Evolutionary conservation across 805 yeast genomes (phyloP).

Genomic region (Schwanniomyces sp.): DNA sequence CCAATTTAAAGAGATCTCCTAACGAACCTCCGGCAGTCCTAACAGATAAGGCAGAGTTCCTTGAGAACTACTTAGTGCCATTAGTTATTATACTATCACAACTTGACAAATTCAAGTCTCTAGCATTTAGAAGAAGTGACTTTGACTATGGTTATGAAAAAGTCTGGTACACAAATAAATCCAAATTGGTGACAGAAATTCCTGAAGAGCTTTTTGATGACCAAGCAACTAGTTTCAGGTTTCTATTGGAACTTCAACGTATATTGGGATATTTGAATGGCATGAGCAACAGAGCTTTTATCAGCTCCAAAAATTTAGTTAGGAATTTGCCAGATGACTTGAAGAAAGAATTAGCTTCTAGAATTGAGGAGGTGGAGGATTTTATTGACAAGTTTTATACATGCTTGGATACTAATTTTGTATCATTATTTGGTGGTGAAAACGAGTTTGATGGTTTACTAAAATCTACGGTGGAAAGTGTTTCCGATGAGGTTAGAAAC

Average conservation of each 20-base stretch:
- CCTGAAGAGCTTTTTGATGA: slow-evolving; percentile 6
- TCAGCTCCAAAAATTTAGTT: slow-evolving; percentile 17
- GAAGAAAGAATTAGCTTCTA: slow-evolving; percentile 9
- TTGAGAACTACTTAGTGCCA: slow-evolving; percentile 29
- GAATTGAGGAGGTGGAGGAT: slow-evolving; percentile 19
- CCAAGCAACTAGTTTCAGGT: slow-evolving; percentile 6
- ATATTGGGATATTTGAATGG: slow-evolving; percentile 18
- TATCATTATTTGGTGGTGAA: slow-evolving; percentile 6
- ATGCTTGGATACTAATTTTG: slow-evolving; percentile 1
- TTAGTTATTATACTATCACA: slow-evolving; percentile 27
- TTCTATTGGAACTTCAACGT: slow-evolving; percentile 23
- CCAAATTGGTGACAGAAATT: slow-evolving; percentile 4
- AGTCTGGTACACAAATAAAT: slow-evolving; percentile 16
- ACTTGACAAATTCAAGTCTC: slow-evolving; percentile 16
- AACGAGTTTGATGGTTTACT: slow-evolving; percentile 16
- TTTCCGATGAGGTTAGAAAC: slow-evolving; percentile 21
- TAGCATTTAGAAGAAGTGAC: slow-evolving; percentile 10
- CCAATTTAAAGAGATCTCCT: not conserved
- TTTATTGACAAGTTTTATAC: slow-evolving; percentile 8
- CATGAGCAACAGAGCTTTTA: slow-evolving; percentile 19
- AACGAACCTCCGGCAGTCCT: slow-evolving; percentile 18
- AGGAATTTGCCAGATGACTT: slow-evolving; percentile 17
- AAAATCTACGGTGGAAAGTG: slow-evolving; percentile 27
- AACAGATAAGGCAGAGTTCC: slow-evolving; percentile 8
- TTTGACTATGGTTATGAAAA: slow-evolving; percentile 14